phyloP scores from a whole-genome alignment of 306 rosid species.

The Luffa aegyptiaca region DNA sequence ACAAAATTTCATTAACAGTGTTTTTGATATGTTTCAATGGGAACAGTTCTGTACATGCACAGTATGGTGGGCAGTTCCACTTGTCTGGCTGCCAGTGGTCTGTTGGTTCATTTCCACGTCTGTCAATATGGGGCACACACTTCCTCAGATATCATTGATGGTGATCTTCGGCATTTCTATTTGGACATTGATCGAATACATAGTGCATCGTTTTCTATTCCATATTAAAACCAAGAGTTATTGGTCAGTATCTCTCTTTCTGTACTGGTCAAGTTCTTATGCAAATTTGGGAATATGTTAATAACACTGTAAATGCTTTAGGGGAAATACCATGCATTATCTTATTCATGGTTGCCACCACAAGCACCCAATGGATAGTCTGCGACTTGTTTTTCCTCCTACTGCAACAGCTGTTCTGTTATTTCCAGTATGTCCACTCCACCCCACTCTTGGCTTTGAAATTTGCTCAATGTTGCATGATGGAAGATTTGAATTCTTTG shows the following conservation, averaged over 20 bases:
- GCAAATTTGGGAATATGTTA: background rate
- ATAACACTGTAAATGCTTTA: slow-evolving; percentile 14
- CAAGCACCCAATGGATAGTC: slow-evolving; percentile 95
- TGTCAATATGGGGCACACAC: slow-evolving; percentile 49
- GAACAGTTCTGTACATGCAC: slow-evolving; percentile 80
- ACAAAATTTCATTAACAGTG: background rate
- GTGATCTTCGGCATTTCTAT: slow-evolving; percentile 45
- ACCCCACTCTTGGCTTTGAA: background rate
- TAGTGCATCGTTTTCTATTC: slow-evolving; percentile 83
- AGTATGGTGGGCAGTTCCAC: slow-evolving; percentile 92
- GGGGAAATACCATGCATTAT: slow-evolving; percentile 88
- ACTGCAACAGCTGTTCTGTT: slow-evolving; percentile 70
- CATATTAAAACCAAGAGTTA: slow-evolving; percentile 83
- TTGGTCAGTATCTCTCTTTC: slow-evolving; percentile 42
- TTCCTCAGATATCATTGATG: slow-evolving; percentile 39
- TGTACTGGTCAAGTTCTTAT: background rate
- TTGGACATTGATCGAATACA: slow-evolving; percentile 81
- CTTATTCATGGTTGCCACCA: slow-evolving; percentile 98
- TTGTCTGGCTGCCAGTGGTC: slow-evolving; percentile 86
- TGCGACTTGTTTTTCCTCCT: slow-evolving; percentile 96
- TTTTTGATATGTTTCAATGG: slow-evolving; percentile 19
- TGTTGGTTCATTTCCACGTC: slow-evolving; percentile 50
- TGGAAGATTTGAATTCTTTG: background rate
- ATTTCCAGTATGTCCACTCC: slow-evolving; percentile 45
- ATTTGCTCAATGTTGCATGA: background rate